These are phyloP conservation scores for Platanus orientalis DNA, from an alignment of 164 flowering plant species.

Conservation along the genomic window DNA sequence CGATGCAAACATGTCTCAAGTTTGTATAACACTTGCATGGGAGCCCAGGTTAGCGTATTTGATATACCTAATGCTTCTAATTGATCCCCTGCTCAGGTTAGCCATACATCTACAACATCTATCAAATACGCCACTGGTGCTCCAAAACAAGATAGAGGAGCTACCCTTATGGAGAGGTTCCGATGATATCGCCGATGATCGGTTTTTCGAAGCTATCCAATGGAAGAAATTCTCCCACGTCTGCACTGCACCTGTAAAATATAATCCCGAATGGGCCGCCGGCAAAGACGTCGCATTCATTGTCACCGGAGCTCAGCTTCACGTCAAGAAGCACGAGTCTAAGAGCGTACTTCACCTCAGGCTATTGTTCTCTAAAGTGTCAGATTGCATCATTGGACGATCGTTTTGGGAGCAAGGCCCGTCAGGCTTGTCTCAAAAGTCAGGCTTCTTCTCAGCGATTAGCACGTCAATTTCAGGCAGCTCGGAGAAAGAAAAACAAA, in stretches of 20 bases:
- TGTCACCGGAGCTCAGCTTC: conserved; percentile 78
- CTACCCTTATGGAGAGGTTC: conserved; percentile 37
- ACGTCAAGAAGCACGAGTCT: conserved; percentile 41
- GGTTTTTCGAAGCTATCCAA: conserved; percentile 39
- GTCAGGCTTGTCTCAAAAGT: conserved; percentile 35
- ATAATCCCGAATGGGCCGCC: conserved; percentile 40
- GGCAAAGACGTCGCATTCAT: conserved; percentile 35
- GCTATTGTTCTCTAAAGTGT: conserved; percentile 47
- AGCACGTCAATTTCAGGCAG: conserved; percentile 35
- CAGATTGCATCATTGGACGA: conserved; percentile 21
- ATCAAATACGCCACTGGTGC: conserved; percentile 37
- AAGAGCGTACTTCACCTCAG: conserved; percentile 72
- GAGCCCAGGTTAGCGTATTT: no score
- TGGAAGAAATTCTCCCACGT: conserved; percentile 60
- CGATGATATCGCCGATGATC: conserved; percentile 20
- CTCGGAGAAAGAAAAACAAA: conserved; percentile 28
- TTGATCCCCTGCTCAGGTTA: conserved; percentile 35
- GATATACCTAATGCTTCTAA: no score
- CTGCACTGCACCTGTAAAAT: conserved; percentile 55
- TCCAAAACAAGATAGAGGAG: conserved; percentile 36
- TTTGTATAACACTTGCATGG: no score
- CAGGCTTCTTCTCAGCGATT: conserved; percentile 45
- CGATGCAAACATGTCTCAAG: no score
- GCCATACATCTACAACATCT: conserved; percentile 79
- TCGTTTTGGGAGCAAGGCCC: conserved; percentile 50